These are phyloP conservation scores for Lepraria neglecta DNA, from an alignment of 495 filamentous ascomycete genomes.

Conservation along the genomic window DNA sequence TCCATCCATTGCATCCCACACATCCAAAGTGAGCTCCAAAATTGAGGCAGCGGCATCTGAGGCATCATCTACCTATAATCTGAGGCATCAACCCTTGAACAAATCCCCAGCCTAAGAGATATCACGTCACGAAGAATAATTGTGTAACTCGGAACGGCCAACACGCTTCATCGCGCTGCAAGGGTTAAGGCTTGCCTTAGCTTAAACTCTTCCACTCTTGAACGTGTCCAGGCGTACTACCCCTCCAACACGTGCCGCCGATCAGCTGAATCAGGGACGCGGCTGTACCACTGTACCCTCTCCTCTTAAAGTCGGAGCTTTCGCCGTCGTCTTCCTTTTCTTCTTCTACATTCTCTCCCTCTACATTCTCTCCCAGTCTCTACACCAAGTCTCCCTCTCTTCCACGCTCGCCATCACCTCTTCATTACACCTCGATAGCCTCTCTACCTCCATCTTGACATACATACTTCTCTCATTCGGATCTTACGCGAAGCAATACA, in stretches of 20 bases:
- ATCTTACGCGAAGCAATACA: too few species aligned
- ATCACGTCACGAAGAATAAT: background rate
- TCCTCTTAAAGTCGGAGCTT: slow-evolving; percentile 10
- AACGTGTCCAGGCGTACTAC: slow-evolving; percentile 8
- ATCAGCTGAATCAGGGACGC: slow-evolving; percentile 13
- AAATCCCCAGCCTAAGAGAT: background rate
- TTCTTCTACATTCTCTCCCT: background rate
- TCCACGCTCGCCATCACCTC: background rate
- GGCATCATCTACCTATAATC: slow-evolving; percentile 11
- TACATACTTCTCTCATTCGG: background rate
- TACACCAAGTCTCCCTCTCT: background rate
- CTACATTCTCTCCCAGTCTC: background rate
- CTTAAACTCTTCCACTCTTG: slow-evolving; percentile 9
- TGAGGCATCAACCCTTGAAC: slow-evolving; percentile 5
- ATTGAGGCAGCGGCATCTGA: background rate
- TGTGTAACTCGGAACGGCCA: background rate
- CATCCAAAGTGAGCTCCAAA: background rate
- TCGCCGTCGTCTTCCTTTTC: slow-evolving; percentile 7
- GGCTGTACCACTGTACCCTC: slow-evolving; percentile 14
- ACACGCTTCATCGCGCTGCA: slow-evolving; percentile 20
- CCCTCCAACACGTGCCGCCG: slow-evolving; percentile 13
- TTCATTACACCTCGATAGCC: slow-evolving; percentile 1
- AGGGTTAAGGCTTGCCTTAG: background rate
- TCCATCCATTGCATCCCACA: background rate
- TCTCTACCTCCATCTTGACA: background rate